Conservation (phyloP, 1,284 basidiomycete species). For the Volvariella surrecta region DNA sequence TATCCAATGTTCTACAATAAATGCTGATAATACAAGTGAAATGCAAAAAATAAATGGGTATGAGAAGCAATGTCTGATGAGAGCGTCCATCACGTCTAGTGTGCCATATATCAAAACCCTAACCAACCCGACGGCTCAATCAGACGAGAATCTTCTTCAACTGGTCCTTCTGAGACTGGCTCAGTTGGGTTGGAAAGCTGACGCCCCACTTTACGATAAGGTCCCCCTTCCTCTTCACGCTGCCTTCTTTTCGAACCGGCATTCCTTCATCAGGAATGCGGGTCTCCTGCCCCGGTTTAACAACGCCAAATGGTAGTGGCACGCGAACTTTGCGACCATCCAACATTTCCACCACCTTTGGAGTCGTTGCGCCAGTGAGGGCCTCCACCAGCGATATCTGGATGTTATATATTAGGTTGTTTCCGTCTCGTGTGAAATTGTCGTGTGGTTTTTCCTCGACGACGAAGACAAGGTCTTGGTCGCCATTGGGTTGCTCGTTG, state of each 20-base stretch:
- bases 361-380: constrained; percentile 41
- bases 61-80: too few species aligned
- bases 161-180: constrained; percentile 63
- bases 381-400: constrained; percentile 80
- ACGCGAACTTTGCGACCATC: constrained; percentile 76
- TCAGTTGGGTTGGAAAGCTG: constrained; percentile 73
- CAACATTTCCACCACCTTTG: constrained; percentile 55
- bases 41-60: too few species aligned
- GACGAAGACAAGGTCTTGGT: constrained; percentile 85
- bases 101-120: too few species aligned
- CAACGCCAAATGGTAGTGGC: constrained; percentile 55
- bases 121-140: too few species aligned
- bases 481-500: constrained; percentile 72
- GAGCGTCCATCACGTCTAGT: too few species aligned
- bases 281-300: constrained; percentile 76
- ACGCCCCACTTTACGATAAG: constrained; percentile 80
- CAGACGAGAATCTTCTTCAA: too few species aligned
- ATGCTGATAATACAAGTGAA: too few species aligned
- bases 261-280: constrained; percentile 77
- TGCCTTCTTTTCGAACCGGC: constrained; percentile 82
- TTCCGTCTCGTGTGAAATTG: constrained; percentile 69
- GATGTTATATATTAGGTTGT: constrained; percentile 64
- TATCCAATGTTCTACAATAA: too few species aligned
- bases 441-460: constrained; percentile 87
- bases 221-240: constrained; percentile 71